Evolutionary conservation across 2,329 filamentous ascomycete species (phyloP), one percentile per base, ranked within the genome.

Genomic region (Botrytis cinerea): DNA sequence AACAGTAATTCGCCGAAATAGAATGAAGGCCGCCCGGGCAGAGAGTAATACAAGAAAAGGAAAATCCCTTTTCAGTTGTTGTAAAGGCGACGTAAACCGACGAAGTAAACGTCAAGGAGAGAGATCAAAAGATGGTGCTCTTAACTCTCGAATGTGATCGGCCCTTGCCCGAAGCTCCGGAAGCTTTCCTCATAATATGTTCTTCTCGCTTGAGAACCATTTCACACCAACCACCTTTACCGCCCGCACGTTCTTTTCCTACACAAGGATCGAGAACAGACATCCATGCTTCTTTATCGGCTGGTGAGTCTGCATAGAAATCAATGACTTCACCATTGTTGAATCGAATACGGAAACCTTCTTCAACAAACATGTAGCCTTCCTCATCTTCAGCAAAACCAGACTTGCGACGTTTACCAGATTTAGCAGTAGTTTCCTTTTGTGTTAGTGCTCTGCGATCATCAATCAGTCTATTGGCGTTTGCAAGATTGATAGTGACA

Each of bases 341-440:
- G 84, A 99, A 99, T 73, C 95, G 94, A 81, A 99, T 97, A 59
- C 96, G 93, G 91, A 99, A 99, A 4, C 96, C 96, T 82, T 99
- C 96, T 82, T 99, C 96, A 71, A 99, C 95, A 82, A 99, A 99
- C 93, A 98, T 97, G 86, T 99, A 99, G 60, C 96, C 96, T 81
- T 99, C 96, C 83, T 99, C 96, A 77, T 99, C 96, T 83, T 98
- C 96, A 1, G 95, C 95, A 82, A 99, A 99, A 18, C 93, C 96
- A 48, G 95, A 98, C 82, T 97, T 94, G 73, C 96, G 92, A 61
- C 96, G 92, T 78, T 90, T 91, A 73, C 94, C 93, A 76, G 88
- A 89, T 81, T 91, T 93, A 73, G 91, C 92, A 22, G 88, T 90
- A 0, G 91, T 93, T 80, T 97, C 93, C 77, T 93, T 94, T 79